These are phyloP conservation scores for Citrus maxima DNA, from an alignment of 345 rosid genomes.

Conservation along the genomic window DNA sequence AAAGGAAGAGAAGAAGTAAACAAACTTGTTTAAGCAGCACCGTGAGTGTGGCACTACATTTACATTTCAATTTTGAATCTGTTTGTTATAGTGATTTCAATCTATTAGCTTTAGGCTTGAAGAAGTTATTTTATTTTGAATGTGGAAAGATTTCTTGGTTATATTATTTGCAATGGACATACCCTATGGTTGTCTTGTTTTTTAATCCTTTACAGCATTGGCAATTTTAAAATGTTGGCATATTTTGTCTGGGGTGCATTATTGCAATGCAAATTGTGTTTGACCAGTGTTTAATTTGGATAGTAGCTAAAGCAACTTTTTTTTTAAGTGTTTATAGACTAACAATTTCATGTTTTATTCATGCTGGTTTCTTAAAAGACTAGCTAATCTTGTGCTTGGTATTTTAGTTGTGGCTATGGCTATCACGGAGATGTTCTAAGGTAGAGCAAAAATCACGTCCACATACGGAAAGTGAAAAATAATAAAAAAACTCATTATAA, in stretches of 20 bases:
- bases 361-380: neutral
- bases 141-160: neutral
- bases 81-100: neutral
- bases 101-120: neutral
- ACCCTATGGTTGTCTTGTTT: neutral
- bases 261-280: neutral
- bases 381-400: too few species aligned
- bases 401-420: too few species aligned
- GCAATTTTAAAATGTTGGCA: neutral
- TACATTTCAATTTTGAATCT: neutral
- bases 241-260: neutral
- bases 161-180: neutral
- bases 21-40: neutral
- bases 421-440: too few species aligned
- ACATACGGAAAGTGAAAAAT: too few species aligned
- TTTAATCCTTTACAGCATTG: neutral
- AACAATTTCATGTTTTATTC: neutral
- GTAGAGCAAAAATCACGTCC: too few species aligned
- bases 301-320: neutral
- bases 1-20: conserved; percentile 89
- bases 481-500: too few species aligned
- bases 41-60: neutral
- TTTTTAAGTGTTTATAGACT: too few species aligned
- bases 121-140: neutral
- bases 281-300: neutral